Base-by-base conservation (phyloP, 345 rosid genomes). In the Mangifera indica region DNA sequence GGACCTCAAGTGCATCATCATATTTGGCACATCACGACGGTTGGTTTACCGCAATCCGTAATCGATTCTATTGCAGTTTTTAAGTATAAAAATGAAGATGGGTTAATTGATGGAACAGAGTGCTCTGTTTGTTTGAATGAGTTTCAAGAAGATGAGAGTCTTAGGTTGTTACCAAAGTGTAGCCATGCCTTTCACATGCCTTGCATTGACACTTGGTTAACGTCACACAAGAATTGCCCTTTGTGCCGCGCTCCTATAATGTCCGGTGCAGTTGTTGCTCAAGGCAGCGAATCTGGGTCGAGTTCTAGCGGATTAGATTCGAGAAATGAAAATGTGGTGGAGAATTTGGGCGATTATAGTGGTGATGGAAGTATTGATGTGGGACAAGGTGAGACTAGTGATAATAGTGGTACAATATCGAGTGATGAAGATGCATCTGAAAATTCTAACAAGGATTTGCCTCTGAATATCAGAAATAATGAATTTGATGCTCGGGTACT, bases 71-170 rank as follows among this genome's bases (percentile, higher is more conserved):
- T 91, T 26, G 61, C 90, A 7, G 85, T 84, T 26, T 78, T 88
- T 7, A 79, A 66, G 77, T 93, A 80, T 67, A 83, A 79, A 65
- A 87, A 82, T 60, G 79, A 70, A 20, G 90, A 84, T 44, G 80
- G 84, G 13, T 18, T 87, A 70, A 77, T 77, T 63, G 92, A 93
- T 7, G 93, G 91, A 46, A 88, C 92, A 1, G 93, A 89, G 24
- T 93, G 98, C 76, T 84, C 98, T n/a, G 85, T 93, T 70, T 93
- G 98, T 82, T 84, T 93, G 77, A 82, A 63, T 68, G 96, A 89
- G 44, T 93, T 91, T 26, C 72, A 83, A 74, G 93, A 91, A 59
- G 85, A 83, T 25, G 97, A 88, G 45, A 71, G 68, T 10, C 83
- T 93, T 20, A 79, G 94, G 76, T 73, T 93, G 51, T 81, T 93